phyloP scores from a whole-genome alignment of 441 rosid genomes.

The Erodium moschatum region DNA sequence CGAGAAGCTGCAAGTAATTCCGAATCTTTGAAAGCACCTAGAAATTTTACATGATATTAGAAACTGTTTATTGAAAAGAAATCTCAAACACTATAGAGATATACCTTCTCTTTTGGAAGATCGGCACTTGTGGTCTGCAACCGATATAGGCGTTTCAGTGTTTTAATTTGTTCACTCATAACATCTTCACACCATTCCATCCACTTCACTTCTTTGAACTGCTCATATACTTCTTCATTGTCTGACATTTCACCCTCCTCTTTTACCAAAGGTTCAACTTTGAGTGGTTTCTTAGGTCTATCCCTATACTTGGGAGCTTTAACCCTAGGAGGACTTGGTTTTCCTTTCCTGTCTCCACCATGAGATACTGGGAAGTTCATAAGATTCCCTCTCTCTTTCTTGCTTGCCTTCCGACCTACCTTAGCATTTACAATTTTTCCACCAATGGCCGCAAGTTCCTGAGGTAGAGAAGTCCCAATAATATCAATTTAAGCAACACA shows the following conservation, averaged over 20 bases:
- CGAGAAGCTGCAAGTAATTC: conserved; percentile 83
- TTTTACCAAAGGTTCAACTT: conserved; percentile 63
- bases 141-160: conserved; percentile 68
- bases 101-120: conserved; percentile 91
- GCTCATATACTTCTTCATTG: conserved; percentile 79
- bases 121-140: conserved; percentile 89
- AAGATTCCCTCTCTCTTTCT: conserved; percentile 51
- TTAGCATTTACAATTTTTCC: conserved; percentile 57
- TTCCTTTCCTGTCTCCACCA: conserved; percentile 46
- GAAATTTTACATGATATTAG: conserved; percentile 4
- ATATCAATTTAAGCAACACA: conserved; percentile 13
- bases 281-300: conserved; percentile 50
- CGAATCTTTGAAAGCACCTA: conserved; percentile 92
- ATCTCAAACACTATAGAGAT: background rate
- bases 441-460: conserved; percentile 81
- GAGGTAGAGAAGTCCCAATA: conserved; percentile 12
- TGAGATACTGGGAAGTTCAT: conserved; percentile 33
- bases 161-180: conserved; percentile 68
- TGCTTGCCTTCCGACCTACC: conserved; percentile 60
- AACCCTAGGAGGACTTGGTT: conserved; percentile 35
- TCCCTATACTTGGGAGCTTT: conserved; percentile 34
- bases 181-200: conserved; percentile 99
- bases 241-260: conserved; percentile 99
- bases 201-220: conserved; percentile 96
- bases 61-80: background rate